Base-by-base conservation (phyloP, 495 filamentous ascomycete species). In the Letharia columbiana region DNA sequence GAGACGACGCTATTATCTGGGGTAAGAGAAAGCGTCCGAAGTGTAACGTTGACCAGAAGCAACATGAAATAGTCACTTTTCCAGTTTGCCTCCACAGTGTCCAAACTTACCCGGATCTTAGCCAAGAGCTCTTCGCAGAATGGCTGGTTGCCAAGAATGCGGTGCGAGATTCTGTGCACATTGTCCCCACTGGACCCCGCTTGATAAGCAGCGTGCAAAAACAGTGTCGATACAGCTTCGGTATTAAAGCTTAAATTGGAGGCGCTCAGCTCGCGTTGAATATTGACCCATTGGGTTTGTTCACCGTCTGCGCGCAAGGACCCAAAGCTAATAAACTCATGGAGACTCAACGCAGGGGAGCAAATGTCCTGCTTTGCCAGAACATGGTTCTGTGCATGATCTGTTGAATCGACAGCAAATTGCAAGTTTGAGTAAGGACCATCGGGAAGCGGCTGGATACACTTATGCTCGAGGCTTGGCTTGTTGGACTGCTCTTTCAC, bases 271-370 rank as follows among this genome's bases (percentile, higher is more conserved):
- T 68, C 67, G 20, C 67, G 67, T 10, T 54, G 28, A 31, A 68
- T 65, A 8, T 68, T 68, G 1, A 37, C 13, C 67, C 67, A 68
- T 35, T 68, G 67, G 50, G 35, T 42, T 17, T 10, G 4, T n/a
- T 65, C 58, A 7, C 67, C 67, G 13, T 67, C 65, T 6, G 63
- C 62, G 23, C 67, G 56, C 6, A 68, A 31, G 10, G 62, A 65
- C 0, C 63, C 62, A 57, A 61, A 68, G 15, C 42, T 60, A 0
- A 61, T 15, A 18, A 61, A 68, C 18, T 68, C 67, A 18, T 59
- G 63, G 11, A 65, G 42, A 20, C 28, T 68, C 35, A 68, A 20
- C 13, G 33, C 52, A 31, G 23, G 7, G 13, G 41, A 35, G 56
- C 62, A 68, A 41, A n/a, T 37, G 2, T 39, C 31, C 47, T 68